Evolutionary conservation across 345 rosid genomes (phyloP), one percentile per base, ranked within the genome.

Genomic region (Stellera chamaejasme): DNA sequence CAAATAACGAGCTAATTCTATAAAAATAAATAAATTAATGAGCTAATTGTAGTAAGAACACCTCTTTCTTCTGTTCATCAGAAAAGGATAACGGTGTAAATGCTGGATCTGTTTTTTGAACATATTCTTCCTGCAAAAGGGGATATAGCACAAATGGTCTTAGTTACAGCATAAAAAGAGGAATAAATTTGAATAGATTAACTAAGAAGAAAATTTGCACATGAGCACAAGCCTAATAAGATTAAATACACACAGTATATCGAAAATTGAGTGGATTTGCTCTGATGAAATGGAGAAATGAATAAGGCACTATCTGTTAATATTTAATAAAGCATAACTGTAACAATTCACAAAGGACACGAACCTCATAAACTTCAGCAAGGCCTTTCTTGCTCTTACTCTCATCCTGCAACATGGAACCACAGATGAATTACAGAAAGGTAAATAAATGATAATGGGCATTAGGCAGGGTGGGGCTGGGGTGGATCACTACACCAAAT

Each of bases 361-460:
- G 65, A 73, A 91, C 99, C 99, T 89, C 99, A 61, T 93, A 93
- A 71, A 93, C 75, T 76, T 93, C 96, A 15, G 88, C 99, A 43
- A 93, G 94, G 69, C 97, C 91, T 78, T 78, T 87, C 77, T 87
- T 89, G 79, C 96, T 93, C 72, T 87, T 93, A 65, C 68, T 87
- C 47, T 93, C 97, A 53, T 93, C 95, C 99, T 93, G 85, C 69
- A 82, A 56, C 48, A 55, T 46, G 42, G 61, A 19, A 50, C 36
- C 48, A 10, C 36, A 13, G 15, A 27, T 46, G 54, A 44, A 47
- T 16, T 15, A 19, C 23, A 19, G 23, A 19, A 19, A 19, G 23
- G 23, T 19, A 48, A 59, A 36, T 48, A 48, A 59, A 47, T 46
- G 16, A 10, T 36, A 16, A 32, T 45, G 25, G 15, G n/a, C 45